Evolutionary conservation across 2,329 filamentous ascomycete species (phyloP).

Genomic region (Fusarium penzigii): DNA sequence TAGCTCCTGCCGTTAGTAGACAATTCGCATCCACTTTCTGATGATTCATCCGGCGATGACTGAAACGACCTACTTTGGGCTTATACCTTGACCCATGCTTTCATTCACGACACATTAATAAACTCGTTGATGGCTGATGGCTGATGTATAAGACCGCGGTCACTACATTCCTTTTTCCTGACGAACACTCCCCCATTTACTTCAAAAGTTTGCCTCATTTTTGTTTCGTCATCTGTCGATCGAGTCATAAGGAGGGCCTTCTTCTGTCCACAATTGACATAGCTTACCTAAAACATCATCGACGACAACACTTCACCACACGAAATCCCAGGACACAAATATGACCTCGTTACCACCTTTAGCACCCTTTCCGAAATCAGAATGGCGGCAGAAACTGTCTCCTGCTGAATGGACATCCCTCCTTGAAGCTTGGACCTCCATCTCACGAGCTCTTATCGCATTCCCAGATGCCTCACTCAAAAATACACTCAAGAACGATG

Average conservation of each 20-base stretch:
- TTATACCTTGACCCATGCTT: not conserved
- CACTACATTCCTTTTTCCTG: not conserved
- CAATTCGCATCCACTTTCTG: slow-evolving; percentile 29
- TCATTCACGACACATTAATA: slow-evolving; percentile 2
- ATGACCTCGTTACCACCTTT: slow-evolving; percentile 66
- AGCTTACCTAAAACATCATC: not conserved
- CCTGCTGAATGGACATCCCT: slow-evolving; percentile 76
- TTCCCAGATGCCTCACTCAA: slow-evolving; percentile 58
- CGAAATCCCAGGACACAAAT: slow-evolving; percentile 1
- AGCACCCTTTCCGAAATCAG: slow-evolving; percentile 72
- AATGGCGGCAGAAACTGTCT: slow-evolving; percentile 66
- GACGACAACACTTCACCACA: not conserved
- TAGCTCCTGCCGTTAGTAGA: slow-evolving; percentile 10
- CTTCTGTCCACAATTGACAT: not conserved
- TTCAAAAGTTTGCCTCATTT: not conserved
- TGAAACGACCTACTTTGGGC: slow-evolving; percentile 3
- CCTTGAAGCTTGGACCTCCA: slow-evolving; percentile 72
- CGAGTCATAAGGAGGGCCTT: too few species aligned
- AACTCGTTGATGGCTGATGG: not conserved
- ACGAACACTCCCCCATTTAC: not conserved
- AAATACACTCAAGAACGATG: slow-evolving; percentile 52
- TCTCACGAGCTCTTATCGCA: slow-evolving; percentile 66
- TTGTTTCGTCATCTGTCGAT: not conserved
- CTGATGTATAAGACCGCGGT: not conserved
- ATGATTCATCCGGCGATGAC: slow-evolving; percentile 45